Percentiles rank a stretch among this genome's conserved stretches.
phyloP scores from a whole-genome alignment of 1,284 basidiomycete species.

The Irpex lacteus region DNA sequence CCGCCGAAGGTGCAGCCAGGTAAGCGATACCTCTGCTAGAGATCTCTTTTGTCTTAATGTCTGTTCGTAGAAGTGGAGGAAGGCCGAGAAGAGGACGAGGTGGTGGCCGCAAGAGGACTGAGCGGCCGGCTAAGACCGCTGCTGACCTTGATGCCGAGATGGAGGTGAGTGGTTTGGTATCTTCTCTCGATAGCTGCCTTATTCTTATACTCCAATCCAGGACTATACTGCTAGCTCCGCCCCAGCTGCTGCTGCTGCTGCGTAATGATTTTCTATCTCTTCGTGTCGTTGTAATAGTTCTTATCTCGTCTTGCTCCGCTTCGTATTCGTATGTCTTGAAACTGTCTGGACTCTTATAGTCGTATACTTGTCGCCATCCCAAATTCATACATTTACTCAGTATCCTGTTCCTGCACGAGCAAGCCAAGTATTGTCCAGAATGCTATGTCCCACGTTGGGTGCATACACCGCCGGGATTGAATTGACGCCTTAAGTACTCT shows the following conservation, averaged over 20 bases:
- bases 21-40: constrained; percentile 26
- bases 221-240: constrained; percentile 66
- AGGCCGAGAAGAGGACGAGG: constrained; percentile 50
- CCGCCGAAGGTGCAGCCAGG: constrained; percentile 41
- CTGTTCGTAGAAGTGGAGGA: constrained; percentile 32
- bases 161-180: constrained; percentile 54
- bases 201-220: constrained; percentile 30
- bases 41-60: constrained; percentile 9
- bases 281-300: background rate
- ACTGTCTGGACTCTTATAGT: background rate
- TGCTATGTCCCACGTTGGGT: too few species aligned
- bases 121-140: constrained; percentile 62
- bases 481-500: too few species aligned
- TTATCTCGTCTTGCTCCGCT: background rate
- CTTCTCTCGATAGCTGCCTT: background rate
- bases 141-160: constrained; percentile 83
- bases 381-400: background rate
- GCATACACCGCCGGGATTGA: too few species aligned
- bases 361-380: background rate
- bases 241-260: constrained; percentile 13
- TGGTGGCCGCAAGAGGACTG: constrained; percentile 45
- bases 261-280: constrained; percentile 7
- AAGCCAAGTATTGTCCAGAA: background rate
- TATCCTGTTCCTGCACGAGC: background rate
- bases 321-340: constrained; percentile 6